phyloP scores from a whole-genome alignment of 352 stramenopile species.

The Phytophthora meadii region DNA sequence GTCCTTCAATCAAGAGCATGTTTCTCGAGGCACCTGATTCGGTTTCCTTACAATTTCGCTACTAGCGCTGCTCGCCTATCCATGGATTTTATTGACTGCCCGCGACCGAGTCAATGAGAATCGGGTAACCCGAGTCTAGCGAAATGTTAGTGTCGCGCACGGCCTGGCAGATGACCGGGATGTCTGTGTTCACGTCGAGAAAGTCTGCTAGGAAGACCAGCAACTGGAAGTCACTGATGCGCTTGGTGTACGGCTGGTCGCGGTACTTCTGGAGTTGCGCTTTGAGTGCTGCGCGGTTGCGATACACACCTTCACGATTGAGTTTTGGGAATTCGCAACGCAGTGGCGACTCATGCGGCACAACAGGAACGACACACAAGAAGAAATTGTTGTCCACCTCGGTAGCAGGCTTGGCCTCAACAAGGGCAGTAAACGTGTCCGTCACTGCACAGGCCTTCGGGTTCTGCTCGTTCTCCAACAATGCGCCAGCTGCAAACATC shows the following conservation, averaged over 20 bases:
- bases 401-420: constrained; percentile 93
- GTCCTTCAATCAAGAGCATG: not conserved
- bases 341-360: constrained; percentile 93
- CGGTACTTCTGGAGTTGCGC: constrained; percentile 86
- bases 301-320: constrained; percentile 89
- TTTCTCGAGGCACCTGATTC: constrained; percentile 1
- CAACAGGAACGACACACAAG: constrained; percentile 95
- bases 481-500: constrained; percentile 96
- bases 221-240: constrained; percentile 97
- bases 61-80: constrained; percentile 13
- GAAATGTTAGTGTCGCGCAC: constrained; percentile 87
- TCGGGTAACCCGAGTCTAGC: constrained; percentile 95
- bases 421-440: constrained; percentile 97
- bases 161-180: constrained; percentile 93
- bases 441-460: constrained; percentile 93
- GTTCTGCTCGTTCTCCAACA: constrained; percentile 90
- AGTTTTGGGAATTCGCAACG: constrained; percentile 94
- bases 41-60: constrained; percentile 24
- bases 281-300: constrained; percentile 93
- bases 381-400: constrained; percentile 92
- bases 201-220: constrained; percentile 96
- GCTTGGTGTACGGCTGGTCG: constrained; percentile 79
- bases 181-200: constrained; percentile 91
- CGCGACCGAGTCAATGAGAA: constrained; percentile 96
- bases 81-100: constrained; percentile 57